Evolutionary conservation across 2,329 filamentous ascomycete species (phyloP), one percentile per base, ranked within the genome.

Genomic region (Scedosporium minutisporum): DNA sequence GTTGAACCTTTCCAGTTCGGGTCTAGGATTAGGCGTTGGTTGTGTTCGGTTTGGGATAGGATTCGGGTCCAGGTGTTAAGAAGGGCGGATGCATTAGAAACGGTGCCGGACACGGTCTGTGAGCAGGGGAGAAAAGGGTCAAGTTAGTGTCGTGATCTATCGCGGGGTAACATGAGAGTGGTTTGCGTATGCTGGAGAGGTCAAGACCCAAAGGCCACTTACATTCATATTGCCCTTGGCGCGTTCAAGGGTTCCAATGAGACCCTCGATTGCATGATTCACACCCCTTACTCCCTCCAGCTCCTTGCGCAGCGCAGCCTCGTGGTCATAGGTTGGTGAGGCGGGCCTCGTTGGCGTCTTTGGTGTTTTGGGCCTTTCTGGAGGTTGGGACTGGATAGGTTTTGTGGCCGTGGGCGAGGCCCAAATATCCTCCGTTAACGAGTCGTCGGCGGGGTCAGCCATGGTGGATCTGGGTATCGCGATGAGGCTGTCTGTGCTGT

Each of bases 1-100:
- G 86, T 90, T 29, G 93, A 90, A 63, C 95, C 95, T 71, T 93
- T 88, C 92, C 93, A 99, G 64, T 86, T 81, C 1, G 91, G 90
- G 70, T 96, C 89, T 57, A 97, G 81, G 55, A 99, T 88, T 60
- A 99, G 80, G 25, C 95, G 87, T 74, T 97, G 93, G 72, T 96
- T 97, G 76, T 99, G 95, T 75, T 99, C 95, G 4, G 95, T 97
- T 75, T 99, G 95, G 6, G 91, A 95, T 12, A 99, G 84, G 67
- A 99, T 97, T 61, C 92, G 87, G 7, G 92, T 96, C 93, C 93
- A 99, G 16, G 93, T 96, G 69, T 96, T 92, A 38, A 99, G 86
- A 14, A 99, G 83, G 1, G 89, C 90, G 14, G 93, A 96, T 3
- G 95, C 92, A 62, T 93, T 93, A 67, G 84, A 83, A 51, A 97